phyloP scores from a whole-genome alignment of 225 moss, liverwort and hornwort species.

The Marchantia polymorpha region DNA sequence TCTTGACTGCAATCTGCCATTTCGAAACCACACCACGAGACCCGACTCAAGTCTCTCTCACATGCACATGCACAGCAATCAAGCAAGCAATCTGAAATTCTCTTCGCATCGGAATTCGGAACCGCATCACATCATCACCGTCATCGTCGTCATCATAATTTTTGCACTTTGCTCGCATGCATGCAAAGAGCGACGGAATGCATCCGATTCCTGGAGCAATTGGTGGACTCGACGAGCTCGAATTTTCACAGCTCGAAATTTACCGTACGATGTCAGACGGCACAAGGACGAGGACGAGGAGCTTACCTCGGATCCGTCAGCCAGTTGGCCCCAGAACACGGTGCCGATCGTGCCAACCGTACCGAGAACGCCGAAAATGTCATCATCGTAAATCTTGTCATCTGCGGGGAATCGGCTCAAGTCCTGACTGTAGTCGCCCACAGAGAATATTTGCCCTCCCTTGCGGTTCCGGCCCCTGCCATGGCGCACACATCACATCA shows the following conservation, averaged over 20 bases:
- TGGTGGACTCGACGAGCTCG: neutral
- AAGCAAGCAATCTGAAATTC: no score
- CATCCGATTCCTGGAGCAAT: neutral
- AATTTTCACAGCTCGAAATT: no score
- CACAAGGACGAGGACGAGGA: neutral
- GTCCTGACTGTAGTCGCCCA: slow-evolving; percentile 21
- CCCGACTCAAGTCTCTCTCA: neutral
- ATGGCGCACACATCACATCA: neutral
- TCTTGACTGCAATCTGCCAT: slow-evolving; percentile 42
- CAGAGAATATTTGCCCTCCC: slow-evolving; percentile 32
- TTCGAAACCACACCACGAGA: neutral
- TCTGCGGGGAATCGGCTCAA: neutral
- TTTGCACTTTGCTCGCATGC: no score
- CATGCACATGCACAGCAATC: no score
- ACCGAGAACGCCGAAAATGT: slow-evolving; percentile 20
- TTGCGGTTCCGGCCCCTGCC: slow-evolving; percentile 2
- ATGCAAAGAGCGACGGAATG: neutral
- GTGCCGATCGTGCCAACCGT: slow-evolving; percentile 25
- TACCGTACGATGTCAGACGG: no score
- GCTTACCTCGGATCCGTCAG: slow-evolving; percentile 34
- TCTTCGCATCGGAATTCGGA: no score
- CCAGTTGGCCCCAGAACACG: slow-evolving; percentile 36
- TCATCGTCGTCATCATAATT: no score
- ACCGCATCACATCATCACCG: no score
- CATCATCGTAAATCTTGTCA: slow-evolving; percentile 7